Evolutionary conservation across 75 land plant species (phyloP).

Genomic region (Cupressus sempervirens): DNA sequence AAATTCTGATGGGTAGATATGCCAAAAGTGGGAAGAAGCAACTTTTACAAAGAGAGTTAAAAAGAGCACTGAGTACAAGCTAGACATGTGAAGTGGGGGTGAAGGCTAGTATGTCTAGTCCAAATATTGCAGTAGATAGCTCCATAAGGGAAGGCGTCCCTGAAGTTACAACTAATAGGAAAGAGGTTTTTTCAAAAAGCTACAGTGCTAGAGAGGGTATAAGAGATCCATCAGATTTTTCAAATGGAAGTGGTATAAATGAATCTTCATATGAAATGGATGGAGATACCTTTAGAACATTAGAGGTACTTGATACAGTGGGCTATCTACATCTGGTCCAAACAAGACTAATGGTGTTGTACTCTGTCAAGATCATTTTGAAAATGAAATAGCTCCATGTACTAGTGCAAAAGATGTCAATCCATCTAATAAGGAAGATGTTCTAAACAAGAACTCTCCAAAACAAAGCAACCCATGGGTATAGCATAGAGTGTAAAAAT

Average conservation of each 20-base stretch:
- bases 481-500: neutral
- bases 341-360: neutral
- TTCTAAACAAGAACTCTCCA: neutral
- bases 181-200: neutral
- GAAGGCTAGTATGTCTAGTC: constrained; percentile 23
- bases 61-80: constrained; percentile 12
- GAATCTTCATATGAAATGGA: neutral
- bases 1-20: constrained; percentile 47
- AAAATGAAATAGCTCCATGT: neutral
- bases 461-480: neutral
- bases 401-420: neutral
- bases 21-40: constrained; percentile 83
- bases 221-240: neutral
- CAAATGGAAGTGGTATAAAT: neutral
- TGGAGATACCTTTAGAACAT: neutral
- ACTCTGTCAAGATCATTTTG: neutral
- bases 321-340: constrained; percentile 1
- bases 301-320: constrained; percentile 11
- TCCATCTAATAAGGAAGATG: neutral
- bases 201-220: neutral
- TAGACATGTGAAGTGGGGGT: constrained; percentile 17
- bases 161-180: neutral
- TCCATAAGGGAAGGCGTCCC: neutral
- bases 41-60: constrained; percentile 30
- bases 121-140: neutral